Evolutionary conservation across 139 green algal genomes (phyloP).

Genomic region (Chlamydomonas sp.): DNA sequence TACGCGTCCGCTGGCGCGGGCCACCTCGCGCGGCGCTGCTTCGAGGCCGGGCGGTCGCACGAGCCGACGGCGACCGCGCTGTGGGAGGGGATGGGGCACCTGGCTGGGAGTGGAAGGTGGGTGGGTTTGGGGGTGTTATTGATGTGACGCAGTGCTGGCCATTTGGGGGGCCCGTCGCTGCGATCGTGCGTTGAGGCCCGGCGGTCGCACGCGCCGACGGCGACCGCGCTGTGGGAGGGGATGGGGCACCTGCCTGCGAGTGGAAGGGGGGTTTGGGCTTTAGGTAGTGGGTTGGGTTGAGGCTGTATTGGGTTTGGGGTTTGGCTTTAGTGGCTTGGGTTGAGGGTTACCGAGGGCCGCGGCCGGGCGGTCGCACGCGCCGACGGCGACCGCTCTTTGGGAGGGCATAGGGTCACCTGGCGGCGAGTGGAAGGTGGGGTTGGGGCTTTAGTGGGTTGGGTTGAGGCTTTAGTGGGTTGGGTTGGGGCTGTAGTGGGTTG

Average conservation of each 20-base stretch:
- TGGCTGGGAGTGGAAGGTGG: slow-evolving; percentile 28
- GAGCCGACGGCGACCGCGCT: slow-evolving; percentile 48
- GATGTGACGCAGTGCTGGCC: not conserved
- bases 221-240: slow-evolving; percentile 61
- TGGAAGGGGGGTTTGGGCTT: too few relatives aligned
- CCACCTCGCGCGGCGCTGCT: slow-evolving; percentile 38
- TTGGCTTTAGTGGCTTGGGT: not conserved
- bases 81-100: slow-evolving; percentile 70
- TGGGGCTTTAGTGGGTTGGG: too few relatives aligned
- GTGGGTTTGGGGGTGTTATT: not conserved
- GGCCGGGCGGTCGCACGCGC: slow-evolving; percentile 48
- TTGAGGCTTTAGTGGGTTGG: too few relatives aligned
- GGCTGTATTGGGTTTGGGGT: not conserved
- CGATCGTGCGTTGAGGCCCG: slow-evolving; percentile 60
- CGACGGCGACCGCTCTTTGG: slow-evolving; percentile 54
- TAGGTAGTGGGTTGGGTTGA: slow-evolving; percentile 9
- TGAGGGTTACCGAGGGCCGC: too few relatives aligned
- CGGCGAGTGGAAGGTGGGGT: slow-evolving; percentile 23
- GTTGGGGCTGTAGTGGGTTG: not conserved
- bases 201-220: slow-evolving; percentile 47
- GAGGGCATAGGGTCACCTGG: slow-evolving; percentile 62
- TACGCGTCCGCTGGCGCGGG: slow-evolving; percentile 41
- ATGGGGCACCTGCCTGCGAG: slow-evolving; percentile 54
- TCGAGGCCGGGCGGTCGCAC: slow-evolving; percentile 52
- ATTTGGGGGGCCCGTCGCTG: too few relatives aligned